Percentiles rank a stretch among this genome's conserved stretches.
Conservation (phyloP, 257 asterid species). For the Anisodus acutangulus region DNA sequence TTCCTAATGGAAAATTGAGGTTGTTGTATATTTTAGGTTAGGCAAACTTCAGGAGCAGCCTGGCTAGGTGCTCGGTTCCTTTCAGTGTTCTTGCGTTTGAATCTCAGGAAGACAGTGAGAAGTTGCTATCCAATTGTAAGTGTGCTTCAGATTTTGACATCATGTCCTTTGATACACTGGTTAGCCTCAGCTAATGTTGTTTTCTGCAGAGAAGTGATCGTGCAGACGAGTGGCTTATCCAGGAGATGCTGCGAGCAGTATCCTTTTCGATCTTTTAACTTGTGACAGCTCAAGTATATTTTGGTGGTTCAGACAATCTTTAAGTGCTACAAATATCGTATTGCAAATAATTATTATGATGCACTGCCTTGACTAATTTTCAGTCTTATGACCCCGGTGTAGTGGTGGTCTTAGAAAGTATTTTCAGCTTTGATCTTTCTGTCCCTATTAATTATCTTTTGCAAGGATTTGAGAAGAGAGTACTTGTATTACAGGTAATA, state of each 20-base stretch:
- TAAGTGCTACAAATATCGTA: not conserved
- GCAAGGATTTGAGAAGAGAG: slow-evolving; percentile 60
- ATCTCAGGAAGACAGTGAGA: slow-evolving; percentile 61
- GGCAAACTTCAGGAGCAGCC: slow-evolving; percentile 70
- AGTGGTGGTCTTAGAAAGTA: slow-evolving; percentile 69
- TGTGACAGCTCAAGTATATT: not conserved
- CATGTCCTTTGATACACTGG: slow-evolving; percentile 9
- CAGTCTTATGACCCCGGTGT: slow-evolving; percentile 92
- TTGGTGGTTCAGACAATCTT: not conserved
- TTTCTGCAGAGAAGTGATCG: slow-evolving; percentile 63
- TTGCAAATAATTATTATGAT: not conserved
- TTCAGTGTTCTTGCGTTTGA: slow-evolving; percentile 67
- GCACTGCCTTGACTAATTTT: slow-evolving; percentile 54
- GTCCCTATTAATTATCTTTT: slow-evolving; percentile 81
- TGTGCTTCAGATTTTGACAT: slow-evolving; percentile 29
- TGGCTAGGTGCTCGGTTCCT: slow-evolving; percentile 83
- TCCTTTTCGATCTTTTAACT: slow-evolving; percentile 49
- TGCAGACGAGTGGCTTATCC: slow-evolving; percentile 70
- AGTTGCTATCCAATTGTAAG: slow-evolving; percentile 82
- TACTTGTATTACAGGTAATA: slow-evolving; percentile 73
- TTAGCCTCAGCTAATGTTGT: slow-evolving; percentile 32
- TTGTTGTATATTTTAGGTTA: slow-evolving; percentile 54
- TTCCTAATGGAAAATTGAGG: slow-evolving; percentile 14
- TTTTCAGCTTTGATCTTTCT: slow-evolving; percentile 86
- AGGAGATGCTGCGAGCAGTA: slow-evolving; percentile 93